Evolutionary conservation across 352 stramenopile genomes (phyloP).

Genomic region (Pythium rhizo-oryzae): DNA sequence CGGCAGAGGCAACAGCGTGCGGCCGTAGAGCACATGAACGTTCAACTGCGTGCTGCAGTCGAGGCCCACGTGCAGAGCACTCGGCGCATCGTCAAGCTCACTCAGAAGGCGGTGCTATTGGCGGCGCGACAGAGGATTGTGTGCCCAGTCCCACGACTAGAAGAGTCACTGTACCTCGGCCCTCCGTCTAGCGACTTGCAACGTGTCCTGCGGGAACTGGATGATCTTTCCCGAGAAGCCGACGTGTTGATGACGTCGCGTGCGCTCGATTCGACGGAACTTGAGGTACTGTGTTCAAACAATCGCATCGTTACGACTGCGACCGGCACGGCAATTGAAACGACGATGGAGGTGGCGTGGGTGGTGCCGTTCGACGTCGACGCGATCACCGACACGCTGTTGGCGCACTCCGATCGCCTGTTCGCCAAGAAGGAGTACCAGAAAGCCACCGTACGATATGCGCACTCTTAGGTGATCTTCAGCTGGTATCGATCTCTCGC

Average conservation of each 20-base stretch:
- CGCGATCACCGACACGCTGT: not conserved
- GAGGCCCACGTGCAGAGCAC: not conserved
- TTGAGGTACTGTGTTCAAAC: not conserved
- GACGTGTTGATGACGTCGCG: not conserved
- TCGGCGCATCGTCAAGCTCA: not conserved
- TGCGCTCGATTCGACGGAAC: not conserved
- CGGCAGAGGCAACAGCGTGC: not conserved
- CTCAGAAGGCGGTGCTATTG: not conserved
- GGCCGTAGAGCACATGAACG: not conserved
- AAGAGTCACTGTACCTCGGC: not conserved
- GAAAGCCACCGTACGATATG: not conserved
- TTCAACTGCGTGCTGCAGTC: not conserved
- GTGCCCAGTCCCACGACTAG: not conserved
- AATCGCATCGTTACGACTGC: not conserved
- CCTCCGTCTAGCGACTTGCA: not conserved
- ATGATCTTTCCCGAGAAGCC: not conserved
- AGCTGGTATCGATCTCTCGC: too few species aligned
- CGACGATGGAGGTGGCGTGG: not conserved
- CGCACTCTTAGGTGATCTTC: too few species aligned
- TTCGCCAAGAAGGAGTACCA: not conserved
- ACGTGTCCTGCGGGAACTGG: not conserved
- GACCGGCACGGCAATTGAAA: not conserved
- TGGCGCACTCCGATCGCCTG: not conserved
- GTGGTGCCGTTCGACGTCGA: not conserved
- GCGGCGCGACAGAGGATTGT: not conserved